A percentile compares a stretch with the other conserved stretches of the same genome.
Conservation (phyloP, 75 land plant genomes). For the Pinus albicaulis region DNA sequence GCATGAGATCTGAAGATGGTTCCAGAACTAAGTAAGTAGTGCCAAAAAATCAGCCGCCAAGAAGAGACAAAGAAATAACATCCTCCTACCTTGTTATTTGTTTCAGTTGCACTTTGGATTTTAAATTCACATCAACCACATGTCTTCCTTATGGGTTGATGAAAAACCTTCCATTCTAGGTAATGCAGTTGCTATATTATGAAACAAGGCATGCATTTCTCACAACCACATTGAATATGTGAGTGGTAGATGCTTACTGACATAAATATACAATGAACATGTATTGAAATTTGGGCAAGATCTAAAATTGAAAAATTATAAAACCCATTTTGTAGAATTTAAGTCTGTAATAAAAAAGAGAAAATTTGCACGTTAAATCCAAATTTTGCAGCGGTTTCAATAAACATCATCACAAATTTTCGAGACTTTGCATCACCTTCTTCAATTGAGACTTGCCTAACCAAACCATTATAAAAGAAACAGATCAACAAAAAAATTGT, state of each 20-base stretch:
- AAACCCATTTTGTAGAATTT: not conserved
- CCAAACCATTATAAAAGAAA: not conserved
- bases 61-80: slow-evolving; percentile 29
- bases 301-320: not conserved
- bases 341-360: not conserved
- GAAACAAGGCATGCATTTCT: too few relatives aligned
- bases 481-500: not conserved
- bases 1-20: too few relatives aligned
- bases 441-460: slow-evolving; percentile 72
- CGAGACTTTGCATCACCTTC: slow-evolving; percentile 68
- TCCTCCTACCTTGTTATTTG: slow-evolving; percentile 39
- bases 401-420: slow-evolving; percentile 59
- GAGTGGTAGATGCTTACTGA: too few relatives aligned
- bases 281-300: not conserved
- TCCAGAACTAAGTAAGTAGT: not conserved
- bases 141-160: slow-evolving; percentile 39
- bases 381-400: slow-evolving; percentile 73
- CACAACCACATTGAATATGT: too few relatives aligned
- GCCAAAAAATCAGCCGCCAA: not conserved
- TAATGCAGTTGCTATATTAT: slow-evolving; percentile 42
- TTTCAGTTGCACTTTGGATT: slow-evolving; percentile 27
- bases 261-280: too few relatives aligned
- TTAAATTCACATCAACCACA: slow-evolving; percentile 44
- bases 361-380: slow-evolving; percentile 52
- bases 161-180: slow-evolving; percentile 53